A percentile compares a stretch with the other conserved stretches of the same genome.
Conservation (phyloP, 208 protist genomes). For the Vickermania spadyakhi region DNA sequence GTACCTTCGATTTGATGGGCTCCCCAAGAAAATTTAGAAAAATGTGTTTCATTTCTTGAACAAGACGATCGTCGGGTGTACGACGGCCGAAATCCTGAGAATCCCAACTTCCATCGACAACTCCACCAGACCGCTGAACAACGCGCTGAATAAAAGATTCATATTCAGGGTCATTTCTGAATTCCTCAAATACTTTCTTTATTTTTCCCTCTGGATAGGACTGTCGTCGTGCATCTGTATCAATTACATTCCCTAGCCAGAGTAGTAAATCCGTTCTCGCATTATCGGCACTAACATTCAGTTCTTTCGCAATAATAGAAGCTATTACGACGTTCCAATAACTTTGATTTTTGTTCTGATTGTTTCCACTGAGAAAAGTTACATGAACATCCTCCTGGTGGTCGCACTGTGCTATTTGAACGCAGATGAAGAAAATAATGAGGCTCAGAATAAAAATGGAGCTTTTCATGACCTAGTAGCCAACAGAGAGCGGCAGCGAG, state of each 20-base stretch:
- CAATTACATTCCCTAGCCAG: constrained; percentile 71
- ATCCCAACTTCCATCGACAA: neutral
- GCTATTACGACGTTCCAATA: constrained; percentile 41
- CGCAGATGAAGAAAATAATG: too few relatives aligned
- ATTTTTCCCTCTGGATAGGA: neutral
- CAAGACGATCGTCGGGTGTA: neutral
- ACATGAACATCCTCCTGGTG: constrained; percentile 16
- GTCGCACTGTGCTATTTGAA: too few relatives aligned
- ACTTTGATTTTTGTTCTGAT: constrained; percentile 39
- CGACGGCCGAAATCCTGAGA: neutral
- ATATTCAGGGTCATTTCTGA: neutral
- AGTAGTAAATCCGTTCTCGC: constrained; percentile 43
- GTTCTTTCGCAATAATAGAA: constrained; percentile 5
- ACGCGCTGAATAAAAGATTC: neutral
- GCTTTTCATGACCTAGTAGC: too few relatives aligned
- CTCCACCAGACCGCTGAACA: neutral
- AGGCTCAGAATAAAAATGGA: too few relatives aligned
- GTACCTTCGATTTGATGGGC: neutral
- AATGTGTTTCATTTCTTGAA: neutral
- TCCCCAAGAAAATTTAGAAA: neutral
- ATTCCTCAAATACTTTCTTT: neutral
- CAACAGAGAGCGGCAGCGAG: too few relatives aligned
- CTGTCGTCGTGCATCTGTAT: constrained; percentile 20
- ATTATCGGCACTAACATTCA: neutral
- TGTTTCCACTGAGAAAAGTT: constrained; percentile 66